Evolutionary conservation across 1,284 basidiomycete genomes (phyloP).

Genomic region (Rhodotorula mucilaginosa): DNA sequence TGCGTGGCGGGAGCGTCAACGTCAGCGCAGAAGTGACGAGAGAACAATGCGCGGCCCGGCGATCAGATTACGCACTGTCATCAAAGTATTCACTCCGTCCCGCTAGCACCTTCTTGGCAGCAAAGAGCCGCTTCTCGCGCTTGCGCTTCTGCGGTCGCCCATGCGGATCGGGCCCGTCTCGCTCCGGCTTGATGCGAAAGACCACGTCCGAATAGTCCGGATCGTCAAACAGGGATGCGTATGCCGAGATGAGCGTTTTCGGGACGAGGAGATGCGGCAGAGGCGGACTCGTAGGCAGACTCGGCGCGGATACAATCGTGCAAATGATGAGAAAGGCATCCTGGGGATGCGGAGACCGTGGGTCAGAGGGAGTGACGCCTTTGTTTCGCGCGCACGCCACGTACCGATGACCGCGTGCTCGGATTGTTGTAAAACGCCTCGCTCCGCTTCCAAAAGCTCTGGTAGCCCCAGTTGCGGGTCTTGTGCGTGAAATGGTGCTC

Average conservation of each 20-base stretch:
- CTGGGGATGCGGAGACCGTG: neutral
- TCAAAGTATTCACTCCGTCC: slow-evolving; percentile 49
- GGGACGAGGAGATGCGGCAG: slow-evolving; percentile 43
- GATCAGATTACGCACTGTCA: slow-evolving; percentile 29
- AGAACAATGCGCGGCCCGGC: neutral
- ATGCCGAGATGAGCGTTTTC: slow-evolving; percentile 42
- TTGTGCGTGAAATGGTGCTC: slow-evolving; percentile 49
- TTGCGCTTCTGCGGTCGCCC: slow-evolving; percentile 1
- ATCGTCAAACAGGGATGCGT: slow-evolving; percentile 46
- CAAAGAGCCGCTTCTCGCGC: slow-evolving; percentile 46
- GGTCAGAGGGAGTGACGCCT: no score
- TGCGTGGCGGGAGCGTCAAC: neutral
- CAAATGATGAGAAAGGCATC: slow-evolving; percentile 51
- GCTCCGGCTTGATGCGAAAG: slow-evolving; percentile 43
- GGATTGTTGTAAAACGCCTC: slow-evolving; percentile 47
- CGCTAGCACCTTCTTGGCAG: slow-evolving; percentile 50
- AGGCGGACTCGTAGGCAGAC: slow-evolving; percentile 23
- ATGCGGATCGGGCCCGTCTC: neutral
- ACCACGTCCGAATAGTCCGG: slow-evolving; percentile 44
- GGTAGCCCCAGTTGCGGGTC: slow-evolving; percentile 49
- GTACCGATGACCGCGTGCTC: slow-evolving; percentile 11
- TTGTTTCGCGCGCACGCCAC: neutral
- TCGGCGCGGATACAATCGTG: slow-evolving; percentile 47
- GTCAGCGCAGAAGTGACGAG: no score
- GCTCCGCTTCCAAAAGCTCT: slow-evolving; percentile 40